phyloP scores from a whole-genome alignment of 2,329 filamentous ascomycete genomes.

The Exophiala alcalophila region DNA sequence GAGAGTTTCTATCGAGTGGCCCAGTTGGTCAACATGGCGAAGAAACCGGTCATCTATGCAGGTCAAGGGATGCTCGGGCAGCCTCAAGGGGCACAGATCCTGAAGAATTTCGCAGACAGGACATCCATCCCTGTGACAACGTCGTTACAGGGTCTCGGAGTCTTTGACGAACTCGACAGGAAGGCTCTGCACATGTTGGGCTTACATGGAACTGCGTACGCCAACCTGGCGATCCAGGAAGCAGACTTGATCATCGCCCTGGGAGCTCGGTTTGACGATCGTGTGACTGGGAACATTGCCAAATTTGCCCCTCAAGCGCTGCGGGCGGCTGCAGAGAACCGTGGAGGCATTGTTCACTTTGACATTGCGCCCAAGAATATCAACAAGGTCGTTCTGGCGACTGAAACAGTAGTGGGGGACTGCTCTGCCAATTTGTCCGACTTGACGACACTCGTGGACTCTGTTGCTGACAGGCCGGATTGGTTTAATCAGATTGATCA shows the following conservation, averaged over 20 bases:
- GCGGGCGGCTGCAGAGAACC: constrained; percentile 75
- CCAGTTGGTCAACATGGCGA: constrained; percentile 76
- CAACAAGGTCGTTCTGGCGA: constrained; percentile 98
- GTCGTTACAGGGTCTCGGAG: constrained; percentile 88
- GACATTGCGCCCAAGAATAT: constrained; percentile 99
- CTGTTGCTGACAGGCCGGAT: constrained; percentile 65
- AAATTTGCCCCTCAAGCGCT: constrained; percentile 90
- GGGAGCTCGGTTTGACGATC: constrained; percentile 92
- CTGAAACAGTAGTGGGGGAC: constrained; percentile 91
- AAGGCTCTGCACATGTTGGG: constrained; percentile 98
- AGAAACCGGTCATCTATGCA: constrained; percentile 94
- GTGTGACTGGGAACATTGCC: constrained; percentile 74
- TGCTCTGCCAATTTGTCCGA: constrained; percentile 72
- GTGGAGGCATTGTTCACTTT: constrained; percentile 96
- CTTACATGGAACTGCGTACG: constrained; percentile 96
- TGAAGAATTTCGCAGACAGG: constrained; percentile 85
- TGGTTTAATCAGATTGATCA: constrained; percentile 87
- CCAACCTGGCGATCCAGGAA: constrained; percentile 98
- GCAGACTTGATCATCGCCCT: constrained; percentile 93
- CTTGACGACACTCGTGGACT: constrained; percentile 69
- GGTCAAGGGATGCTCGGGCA: constrained; percentile 82
- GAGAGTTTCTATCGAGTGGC: constrained; percentile 73
- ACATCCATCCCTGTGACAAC: constrained; percentile 90
- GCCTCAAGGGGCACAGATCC: constrained; percentile 71
- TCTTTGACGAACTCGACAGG: constrained; percentile 85